These are phyloP conservation scores for Cercospora sp. DNA, from an alignment of 2,329 filamentous ascomycete genomes.

Conservation along the genomic window DNA sequence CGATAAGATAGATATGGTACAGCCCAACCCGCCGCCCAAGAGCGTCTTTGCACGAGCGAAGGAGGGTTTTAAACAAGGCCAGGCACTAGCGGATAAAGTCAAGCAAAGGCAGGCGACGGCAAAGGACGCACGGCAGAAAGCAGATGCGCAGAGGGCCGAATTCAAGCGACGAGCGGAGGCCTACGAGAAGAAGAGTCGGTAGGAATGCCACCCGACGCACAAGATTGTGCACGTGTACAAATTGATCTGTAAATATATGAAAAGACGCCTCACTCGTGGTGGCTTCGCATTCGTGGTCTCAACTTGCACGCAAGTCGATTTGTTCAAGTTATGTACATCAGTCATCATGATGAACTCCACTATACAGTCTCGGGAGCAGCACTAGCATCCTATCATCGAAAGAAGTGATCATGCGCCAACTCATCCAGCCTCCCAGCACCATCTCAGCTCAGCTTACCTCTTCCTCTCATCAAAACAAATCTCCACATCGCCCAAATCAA, in stretches of 20 bases:
- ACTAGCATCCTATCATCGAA: neutral
- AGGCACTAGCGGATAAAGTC: neutral
- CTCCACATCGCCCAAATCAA: constrained; percentile 33
- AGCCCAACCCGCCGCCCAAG: constrained; percentile 13
- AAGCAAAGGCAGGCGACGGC: constrained; percentile 10
- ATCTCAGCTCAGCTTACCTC: no score
- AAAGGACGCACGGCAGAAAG: constrained; percentile 26
- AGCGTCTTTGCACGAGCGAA: constrained; percentile 17
- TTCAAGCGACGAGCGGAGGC: constrained; percentile 31
- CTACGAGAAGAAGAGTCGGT: constrained; percentile 26
- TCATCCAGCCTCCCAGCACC: no score
- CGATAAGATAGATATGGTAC: constrained; percentile 25
- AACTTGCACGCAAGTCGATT: neutral
- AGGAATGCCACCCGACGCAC: neutral
- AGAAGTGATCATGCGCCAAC: neutral
- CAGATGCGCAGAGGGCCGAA: constrained; percentile 32
- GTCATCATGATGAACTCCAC: neutral
- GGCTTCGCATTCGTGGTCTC: neutral
- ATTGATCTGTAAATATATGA: neutral
- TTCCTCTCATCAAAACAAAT: constrained; percentile 28
- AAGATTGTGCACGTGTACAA: neutral
- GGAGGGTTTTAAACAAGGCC: constrained; percentile 3
- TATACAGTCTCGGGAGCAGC: neutral
- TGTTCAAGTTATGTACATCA: neutral
- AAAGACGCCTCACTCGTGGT: neutral